Evolutionary conservation across 805 yeast species (phyloP).

Genomic region (Metschnikowia noctiluminum): DNA sequence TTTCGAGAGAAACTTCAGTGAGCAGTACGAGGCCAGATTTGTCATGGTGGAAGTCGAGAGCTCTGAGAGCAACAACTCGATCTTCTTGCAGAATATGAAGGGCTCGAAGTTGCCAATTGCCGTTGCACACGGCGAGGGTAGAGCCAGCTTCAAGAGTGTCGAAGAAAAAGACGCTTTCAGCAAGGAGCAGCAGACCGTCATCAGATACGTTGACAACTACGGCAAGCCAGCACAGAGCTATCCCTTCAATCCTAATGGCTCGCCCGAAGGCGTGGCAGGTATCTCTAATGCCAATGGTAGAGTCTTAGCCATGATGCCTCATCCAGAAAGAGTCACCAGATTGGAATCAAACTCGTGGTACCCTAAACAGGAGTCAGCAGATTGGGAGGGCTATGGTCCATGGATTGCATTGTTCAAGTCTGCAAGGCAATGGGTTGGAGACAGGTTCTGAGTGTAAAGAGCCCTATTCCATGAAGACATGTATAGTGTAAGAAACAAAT

Average conservation of each 20-base stretch:
- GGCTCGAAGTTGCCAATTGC: constrained; percentile 95
- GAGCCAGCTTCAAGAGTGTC: constrained; percentile 63
- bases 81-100: constrained; percentile 85
- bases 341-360: constrained; percentile 89
- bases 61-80: constrained; percentile 47
- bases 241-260: constrained; percentile 96
- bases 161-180: constrained; percentile 37
- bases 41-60: constrained; percentile 75
- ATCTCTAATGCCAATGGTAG: constrained; percentile 87
- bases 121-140: constrained; percentile 98
- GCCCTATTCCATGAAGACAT: background rate
- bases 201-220: constrained; percentile 87
- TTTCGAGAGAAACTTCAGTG: constrained; percentile 85
- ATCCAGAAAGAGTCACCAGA: constrained; percentile 92
- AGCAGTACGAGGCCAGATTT: constrained; percentile 95
- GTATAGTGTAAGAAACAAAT: no score
- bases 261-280: constrained; percentile 92
- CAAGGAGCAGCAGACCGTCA: constrained; percentile 53
- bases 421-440: constrained; percentile 90
- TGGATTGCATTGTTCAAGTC: constrained; percentile 92
- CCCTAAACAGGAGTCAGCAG: constrained; percentile 55
- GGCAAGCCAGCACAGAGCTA: constrained; percentile 78
- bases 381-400: constrained; percentile 86
- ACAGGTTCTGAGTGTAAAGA: constrained; percentile 17
- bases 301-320: constrained; percentile 98